Percentiles rank a stretch among this genome's conserved stretches.
Evolutionary conservation across 495 filamentous ascomycete species (phyloP).

Genomic region (Podospora tetraspora): DNA sequence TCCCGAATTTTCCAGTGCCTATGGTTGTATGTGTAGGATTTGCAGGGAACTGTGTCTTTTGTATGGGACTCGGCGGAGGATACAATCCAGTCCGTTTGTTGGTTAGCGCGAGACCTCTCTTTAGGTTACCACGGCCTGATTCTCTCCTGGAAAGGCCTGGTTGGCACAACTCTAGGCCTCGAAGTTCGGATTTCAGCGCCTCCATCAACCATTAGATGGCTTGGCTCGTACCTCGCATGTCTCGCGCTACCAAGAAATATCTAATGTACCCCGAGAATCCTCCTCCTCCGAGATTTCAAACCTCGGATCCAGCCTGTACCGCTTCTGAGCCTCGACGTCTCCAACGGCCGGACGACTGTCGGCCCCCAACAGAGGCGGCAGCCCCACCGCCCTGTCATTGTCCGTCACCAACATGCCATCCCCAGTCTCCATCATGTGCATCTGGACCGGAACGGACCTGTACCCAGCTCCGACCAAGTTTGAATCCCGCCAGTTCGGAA

Average conservation of each 20-base stretch:
- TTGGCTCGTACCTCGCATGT: no score
- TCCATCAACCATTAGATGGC: no score
- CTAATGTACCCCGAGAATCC: not conserved
- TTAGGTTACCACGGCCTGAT: no score
- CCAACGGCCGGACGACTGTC: not conserved
- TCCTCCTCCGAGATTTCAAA: not conserved
- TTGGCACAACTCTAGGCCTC: no score
- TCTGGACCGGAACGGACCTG: constrained; percentile 3
- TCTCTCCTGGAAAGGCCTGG: no score
- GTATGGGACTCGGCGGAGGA: no score
- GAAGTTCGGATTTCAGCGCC: no score
- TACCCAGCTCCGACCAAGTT: constrained; percentile 11
- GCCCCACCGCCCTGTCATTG: constrained; percentile 23
- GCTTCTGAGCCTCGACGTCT: not conserved
- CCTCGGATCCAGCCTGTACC: not conserved
- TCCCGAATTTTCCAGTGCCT: constrained; percentile 41
- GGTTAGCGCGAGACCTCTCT: no score
- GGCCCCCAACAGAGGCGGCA: constrained; percentile 9
- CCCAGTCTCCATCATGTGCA: constrained; percentile 28
- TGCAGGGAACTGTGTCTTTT: not conserved
- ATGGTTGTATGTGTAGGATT: not conserved
- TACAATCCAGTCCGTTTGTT: no score
- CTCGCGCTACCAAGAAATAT: no score
- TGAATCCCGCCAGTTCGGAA: constrained; percentile 13
- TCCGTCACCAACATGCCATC: constrained; percentile 18